A percentile compares a stretch with the other conserved stretches of the same genome.
Evolutionary conservation across 352 stramenopile species (phyloP).

Genomic region (Pseudoperonospora humuli): DNA sequence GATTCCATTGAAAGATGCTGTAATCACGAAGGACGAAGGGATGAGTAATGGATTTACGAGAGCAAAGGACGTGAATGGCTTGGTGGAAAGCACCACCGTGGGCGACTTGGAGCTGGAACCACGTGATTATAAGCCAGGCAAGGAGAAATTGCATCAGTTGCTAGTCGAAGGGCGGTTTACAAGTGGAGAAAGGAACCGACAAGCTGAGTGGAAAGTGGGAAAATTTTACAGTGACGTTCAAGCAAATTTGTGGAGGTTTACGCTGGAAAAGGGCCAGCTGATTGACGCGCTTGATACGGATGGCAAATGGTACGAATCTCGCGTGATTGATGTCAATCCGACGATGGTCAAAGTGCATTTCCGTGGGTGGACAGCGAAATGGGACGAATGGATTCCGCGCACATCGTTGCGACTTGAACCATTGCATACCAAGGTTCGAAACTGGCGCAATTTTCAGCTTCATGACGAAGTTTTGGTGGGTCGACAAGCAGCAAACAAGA

Average conservation of each 20-base stretch:
- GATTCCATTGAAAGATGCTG: conserved; percentile 30
- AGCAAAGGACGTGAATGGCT: conserved; percentile 1
- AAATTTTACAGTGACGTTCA: conserved; percentile 63
- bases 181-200: neutral
- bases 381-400: conserved; percentile 93
- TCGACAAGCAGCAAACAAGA: conserved; percentile 21
- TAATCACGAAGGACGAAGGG: conserved; percentile 7
- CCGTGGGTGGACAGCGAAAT: conserved; percentile 94
- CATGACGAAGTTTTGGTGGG: conserved; percentile 49
- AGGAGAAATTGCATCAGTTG: conserved; percentile 54
- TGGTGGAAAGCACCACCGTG: conserved; percentile 24
- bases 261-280: conserved; percentile 43
- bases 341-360: conserved; percentile 89
- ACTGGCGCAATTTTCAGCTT: conserved; percentile 64
- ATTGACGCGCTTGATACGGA: conserved; percentile 72
- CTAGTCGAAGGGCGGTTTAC: conserved; percentile 48
- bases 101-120: conserved; percentile 45
- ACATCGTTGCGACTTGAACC: conserved; percentile 85
- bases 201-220: conserved; percentile 37
- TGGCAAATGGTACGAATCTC: conserved; percentile 76
- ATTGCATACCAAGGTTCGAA: conserved; percentile 80
- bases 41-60: conserved; percentile 14
- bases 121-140: conserved; percentile 46
- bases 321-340: conserved; percentile 34
- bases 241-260: conserved; percentile 50